Evolutionary conservation across 805 yeast genomes (phyloP), one percentile per base, ranked within the genome.

Genomic region (Yarrowia hollandica): DNA sequence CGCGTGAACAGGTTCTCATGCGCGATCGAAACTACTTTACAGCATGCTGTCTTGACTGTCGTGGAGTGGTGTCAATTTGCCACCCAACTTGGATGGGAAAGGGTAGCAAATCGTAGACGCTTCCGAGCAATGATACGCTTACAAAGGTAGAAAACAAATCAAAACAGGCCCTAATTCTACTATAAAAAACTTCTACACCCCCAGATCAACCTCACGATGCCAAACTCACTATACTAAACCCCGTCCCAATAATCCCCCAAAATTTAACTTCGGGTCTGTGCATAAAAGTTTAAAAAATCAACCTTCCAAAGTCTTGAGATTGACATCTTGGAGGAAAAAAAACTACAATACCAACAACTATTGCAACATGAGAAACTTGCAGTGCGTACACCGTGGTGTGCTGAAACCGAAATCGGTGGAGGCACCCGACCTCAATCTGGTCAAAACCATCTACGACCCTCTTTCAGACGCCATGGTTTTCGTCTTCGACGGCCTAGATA

Each of bases 401-500:
- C 55, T 87, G 14, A 62, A 66, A 22, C 83, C 83, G 2, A 74
- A 73, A 42, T 81, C 90, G 0, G 70, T 74, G 41, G 79, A 85
- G 2, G 85, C 79, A 52, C 92, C 92, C 0, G 91, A 85, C 65
- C 71, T 85, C 60, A 74, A 75, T n/a, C 73, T 83, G 6, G 65
- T 76, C 18, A 19, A 33, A 1, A 77, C 79, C 15, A 72, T 87
- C 0, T 88, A 89, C 66, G 96, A 90, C 68, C 79, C 87, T 0
- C 80, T 88, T 30, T 79, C 85, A 9, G 94, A 89, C 68, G 80
- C 88, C 59, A 76, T 90, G 34, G 82, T 94, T 0, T 79, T 83
- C 63, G 86, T 81, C 1, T 74, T 88, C 54, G 75, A 60, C 30
- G 87, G 83, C 35, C 76, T 81, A 37, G 81, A 81, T 19, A 65